Percentiles rank a stretch among this genome's conserved stretches.
Conservation (phyloP, 805 yeast genomes). For the Saccharomyces mikatae region DNA sequence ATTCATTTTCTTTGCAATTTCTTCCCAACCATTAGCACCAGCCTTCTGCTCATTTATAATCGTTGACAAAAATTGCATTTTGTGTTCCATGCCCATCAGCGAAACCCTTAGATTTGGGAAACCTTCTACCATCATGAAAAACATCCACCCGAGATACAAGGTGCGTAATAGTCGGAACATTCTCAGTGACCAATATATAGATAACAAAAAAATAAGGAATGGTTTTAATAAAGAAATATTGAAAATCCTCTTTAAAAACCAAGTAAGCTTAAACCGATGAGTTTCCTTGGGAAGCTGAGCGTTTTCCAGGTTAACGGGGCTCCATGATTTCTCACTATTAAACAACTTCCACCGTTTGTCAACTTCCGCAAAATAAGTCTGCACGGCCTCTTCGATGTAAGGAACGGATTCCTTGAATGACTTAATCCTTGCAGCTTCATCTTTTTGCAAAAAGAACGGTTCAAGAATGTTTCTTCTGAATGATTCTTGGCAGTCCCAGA, state of each 20-base stretch:
- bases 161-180: not conserved
- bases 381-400: not conserved
- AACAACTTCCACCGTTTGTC: not conserved
- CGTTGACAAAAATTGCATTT: not conserved
- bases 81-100: not conserved
- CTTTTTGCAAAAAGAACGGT: not conserved
- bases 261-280: not conserved
- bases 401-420: not conserved
- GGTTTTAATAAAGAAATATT: no score
- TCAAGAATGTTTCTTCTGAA: not conserved
- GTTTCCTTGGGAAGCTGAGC: not conserved
- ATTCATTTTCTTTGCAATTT: not conserved
- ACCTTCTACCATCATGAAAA: not conserved
- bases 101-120: not conserved
- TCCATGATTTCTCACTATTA: not conserved
- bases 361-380: not conserved
- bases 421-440: not conserved
- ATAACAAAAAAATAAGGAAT: not conserved
- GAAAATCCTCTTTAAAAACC: not conserved
- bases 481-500: not conserved
- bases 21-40: not conserved
- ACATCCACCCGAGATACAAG: not conserved
- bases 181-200: not conserved
- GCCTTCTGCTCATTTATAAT: not conserved
- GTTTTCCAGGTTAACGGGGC: not conserved